Percentiles rank a stretch among this genome's conserved stretches.
phyloP scores from a whole-genome alignment of 768 basidiomycete genomes.

The Leucosporidium yakuticum region DNA sequence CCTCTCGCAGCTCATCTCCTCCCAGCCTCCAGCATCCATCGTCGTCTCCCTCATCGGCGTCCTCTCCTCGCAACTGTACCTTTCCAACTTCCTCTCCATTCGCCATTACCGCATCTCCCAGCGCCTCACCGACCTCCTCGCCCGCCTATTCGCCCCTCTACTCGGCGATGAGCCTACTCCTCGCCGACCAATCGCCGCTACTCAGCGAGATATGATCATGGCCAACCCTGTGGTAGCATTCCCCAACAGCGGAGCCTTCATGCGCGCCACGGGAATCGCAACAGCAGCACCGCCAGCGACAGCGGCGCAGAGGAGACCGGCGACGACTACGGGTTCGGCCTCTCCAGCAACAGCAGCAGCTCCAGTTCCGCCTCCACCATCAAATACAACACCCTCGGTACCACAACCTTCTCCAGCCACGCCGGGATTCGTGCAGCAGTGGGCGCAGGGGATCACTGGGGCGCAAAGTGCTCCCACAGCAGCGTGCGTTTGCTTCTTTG shows the following conservation, averaged over 20 bases:
- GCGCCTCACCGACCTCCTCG: background rate
- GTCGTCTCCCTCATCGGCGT: constrained; percentile 12
- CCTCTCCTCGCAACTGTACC: constrained; percentile 6
- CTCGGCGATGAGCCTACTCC: background rate
- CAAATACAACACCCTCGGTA: background rate
- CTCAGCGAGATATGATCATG: background rate
- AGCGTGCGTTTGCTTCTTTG: background rate
- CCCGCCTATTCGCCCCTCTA: background rate
- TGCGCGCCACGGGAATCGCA: background rate
- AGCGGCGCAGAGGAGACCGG: background rate
- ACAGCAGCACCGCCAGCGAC: background rate
- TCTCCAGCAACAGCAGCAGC: background rate
- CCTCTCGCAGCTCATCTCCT: constrained; percentile 6
- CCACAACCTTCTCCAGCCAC: background rate
- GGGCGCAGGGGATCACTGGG: background rate
- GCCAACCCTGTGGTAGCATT: no score
- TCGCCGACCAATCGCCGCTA: background rate
- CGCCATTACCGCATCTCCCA: background rate
- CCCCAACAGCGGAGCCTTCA: background rate
- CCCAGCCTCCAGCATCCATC: background rate
- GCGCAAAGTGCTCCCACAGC: background rate
- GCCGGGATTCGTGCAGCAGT: background rate
- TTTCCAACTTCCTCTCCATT: background rate
- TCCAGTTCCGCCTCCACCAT: background rate
- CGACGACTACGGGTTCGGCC: background rate